Conservation (phyloP, 768 basidiomycete species). For the Xerocomellus chrysenteron region DNA sequence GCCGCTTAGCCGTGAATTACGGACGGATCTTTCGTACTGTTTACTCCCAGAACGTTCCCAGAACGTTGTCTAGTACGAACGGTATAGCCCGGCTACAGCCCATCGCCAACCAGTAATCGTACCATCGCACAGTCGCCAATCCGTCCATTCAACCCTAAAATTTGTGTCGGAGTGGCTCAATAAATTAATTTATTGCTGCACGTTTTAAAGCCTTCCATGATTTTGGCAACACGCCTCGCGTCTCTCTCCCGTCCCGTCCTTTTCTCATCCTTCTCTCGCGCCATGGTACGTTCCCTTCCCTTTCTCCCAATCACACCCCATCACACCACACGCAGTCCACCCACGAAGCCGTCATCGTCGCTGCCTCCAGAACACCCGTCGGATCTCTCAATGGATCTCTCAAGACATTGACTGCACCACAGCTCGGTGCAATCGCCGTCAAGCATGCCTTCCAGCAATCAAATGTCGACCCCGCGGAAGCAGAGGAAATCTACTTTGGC, state of each 20-base stretch:
- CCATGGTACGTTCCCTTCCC: conserved; percentile 46
- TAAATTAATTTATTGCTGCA: conserved; percentile 4
- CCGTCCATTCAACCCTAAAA: not conserved
- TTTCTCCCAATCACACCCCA: not conserved
- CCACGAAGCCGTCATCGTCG: conserved; percentile 90
- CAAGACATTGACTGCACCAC: conserved; percentile 84
- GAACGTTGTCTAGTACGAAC: not conserved
- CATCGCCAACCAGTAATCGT: not conserved
- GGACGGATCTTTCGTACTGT: conserved; percentile 6
- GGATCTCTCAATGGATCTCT: conserved; percentile 90
- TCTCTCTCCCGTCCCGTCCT: conserved; percentile 40
- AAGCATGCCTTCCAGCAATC: conserved; percentile 86
- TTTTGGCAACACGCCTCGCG: conserved; percentile 41
- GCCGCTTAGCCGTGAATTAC: not conserved
- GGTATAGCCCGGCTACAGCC: not conserved
- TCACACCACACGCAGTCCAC: conserved; percentile 32
- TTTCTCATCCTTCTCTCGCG: conserved; percentile 36
- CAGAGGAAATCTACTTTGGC: conserved; percentile 97
- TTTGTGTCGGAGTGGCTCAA: conserved; percentile 22
- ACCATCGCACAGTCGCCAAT: not conserved
- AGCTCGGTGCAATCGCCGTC: conserved; percentile 86
- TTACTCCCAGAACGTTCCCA: not conserved
- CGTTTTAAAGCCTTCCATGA: conserved; percentile 36
- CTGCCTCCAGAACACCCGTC: conserved; percentile 91
- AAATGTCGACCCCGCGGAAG: conserved; percentile 72